Evolutionary conservation across 345 rosid genomes (phyloP).

Genomic region (Gynandropsis gynandra): DNA sequence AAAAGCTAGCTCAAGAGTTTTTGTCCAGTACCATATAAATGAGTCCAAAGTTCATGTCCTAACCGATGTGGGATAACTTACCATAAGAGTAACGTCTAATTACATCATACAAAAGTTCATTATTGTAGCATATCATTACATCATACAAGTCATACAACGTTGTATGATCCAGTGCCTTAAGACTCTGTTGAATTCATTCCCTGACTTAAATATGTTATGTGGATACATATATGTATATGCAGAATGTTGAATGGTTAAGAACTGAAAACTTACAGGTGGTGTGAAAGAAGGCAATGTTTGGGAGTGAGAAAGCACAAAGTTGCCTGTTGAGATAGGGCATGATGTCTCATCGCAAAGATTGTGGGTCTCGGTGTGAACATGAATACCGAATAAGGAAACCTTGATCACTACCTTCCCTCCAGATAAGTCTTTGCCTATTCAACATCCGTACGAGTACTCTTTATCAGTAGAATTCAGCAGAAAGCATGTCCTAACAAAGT

Average conservation of each 20-base stretch:
- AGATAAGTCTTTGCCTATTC: slow-evolving; percentile 38
- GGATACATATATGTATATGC: not conserved
- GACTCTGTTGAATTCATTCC: not conserved
- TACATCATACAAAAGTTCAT: too few species aligned
- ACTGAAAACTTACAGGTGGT: slow-evolving; percentile 42
- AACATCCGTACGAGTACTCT: not conserved
- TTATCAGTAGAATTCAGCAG: not conserved
- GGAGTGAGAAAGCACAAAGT: slow-evolving; percentile 57
- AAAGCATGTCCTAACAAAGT: not conserved
- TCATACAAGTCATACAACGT: too few species aligned
- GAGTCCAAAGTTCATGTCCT: too few species aligned
- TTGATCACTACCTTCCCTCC: slow-evolving; percentile 46
- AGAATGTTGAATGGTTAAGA: not conserved
- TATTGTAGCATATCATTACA: too few species aligned
- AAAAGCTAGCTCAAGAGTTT: too few species aligned
- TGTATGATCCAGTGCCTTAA: too few species aligned
- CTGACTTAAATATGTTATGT: not conserved
- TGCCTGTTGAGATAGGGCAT: slow-evolving; percentile 46
- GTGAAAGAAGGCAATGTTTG: slow-evolving; percentile 49
- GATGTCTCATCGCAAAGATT: slow-evolving; percentile 51
- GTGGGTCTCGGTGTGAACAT: slow-evolving; percentile 44
- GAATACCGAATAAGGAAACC: slow-evolving; percentile 42
- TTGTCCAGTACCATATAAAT: too few species aligned
- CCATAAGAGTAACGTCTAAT: too few species aligned
- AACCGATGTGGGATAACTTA: too few species aligned